Conservation (phyloP, 352 stramenopile species). For the Phytophthora colocasiae region DNA sequence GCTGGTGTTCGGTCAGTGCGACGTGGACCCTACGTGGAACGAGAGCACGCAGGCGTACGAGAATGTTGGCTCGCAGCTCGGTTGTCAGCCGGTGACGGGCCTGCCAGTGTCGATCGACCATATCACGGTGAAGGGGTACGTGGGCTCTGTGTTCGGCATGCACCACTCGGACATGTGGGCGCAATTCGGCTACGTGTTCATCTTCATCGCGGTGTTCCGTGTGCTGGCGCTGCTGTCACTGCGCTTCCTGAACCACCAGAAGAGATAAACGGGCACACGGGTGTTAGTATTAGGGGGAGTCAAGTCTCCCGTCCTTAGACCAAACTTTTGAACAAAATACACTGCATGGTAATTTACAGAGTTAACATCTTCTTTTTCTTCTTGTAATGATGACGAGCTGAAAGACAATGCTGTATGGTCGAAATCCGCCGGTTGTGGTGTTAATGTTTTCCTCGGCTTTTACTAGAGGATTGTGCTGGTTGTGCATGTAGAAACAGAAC, state of each 20-base stretch:
- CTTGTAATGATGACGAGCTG: too few relatives aligned
- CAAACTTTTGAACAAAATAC: constrained; percentile 14
- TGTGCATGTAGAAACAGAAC: too few relatives aligned
- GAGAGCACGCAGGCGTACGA: constrained; percentile 28
- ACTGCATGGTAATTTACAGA: constrained; percentile 17
- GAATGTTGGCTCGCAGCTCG: constrained; percentile 26
- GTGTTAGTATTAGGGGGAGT: neutral
- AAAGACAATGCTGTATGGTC: too few relatives aligned
- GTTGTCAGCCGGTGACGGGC: constrained; percentile 20
- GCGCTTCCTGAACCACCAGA: constrained; percentile 50
- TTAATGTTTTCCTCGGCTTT: too few relatives aligned
- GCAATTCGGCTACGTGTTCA: constrained; percentile 37
- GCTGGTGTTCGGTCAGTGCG: constrained; percentile 30
- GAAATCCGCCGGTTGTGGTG: too few relatives aligned
- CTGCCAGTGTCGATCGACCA: constrained; percentile 33
- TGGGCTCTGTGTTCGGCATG: constrained; percentile 40
- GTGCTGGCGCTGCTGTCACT: constrained; percentile 43
- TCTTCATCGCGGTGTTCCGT: constrained; percentile 44
- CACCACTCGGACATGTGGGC: constrained; percentile 21
- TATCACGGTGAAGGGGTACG: constrained; percentile 43
- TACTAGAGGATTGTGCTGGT: too few relatives aligned
- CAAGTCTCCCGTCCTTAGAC: neutral
- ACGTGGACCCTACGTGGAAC: constrained; percentile 30
- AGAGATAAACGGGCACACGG: constrained; percentile 23
- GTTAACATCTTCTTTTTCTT: too few relatives aligned